Conservation (phyloP, 2,329 filamentous ascomycete genomes). For the Curvularia eragrostidis region DNA sequence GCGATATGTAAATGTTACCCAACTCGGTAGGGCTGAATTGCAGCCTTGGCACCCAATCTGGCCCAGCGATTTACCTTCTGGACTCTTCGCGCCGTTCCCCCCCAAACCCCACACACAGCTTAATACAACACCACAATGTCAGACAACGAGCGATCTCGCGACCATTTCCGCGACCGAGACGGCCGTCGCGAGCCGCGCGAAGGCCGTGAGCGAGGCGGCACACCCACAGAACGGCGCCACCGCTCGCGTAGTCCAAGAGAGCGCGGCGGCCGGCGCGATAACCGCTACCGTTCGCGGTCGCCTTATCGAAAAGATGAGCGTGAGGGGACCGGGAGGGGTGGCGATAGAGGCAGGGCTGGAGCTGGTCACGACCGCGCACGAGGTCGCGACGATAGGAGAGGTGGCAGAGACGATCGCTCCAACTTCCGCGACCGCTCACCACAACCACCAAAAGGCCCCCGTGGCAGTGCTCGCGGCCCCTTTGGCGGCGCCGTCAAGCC, state of each 20-base stretch:
- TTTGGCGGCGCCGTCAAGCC: conserved; percentile 18
- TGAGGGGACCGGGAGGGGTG: conserved; percentile 24
- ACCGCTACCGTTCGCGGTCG: conserved; percentile 40
- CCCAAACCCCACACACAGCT: conserved; percentile 6
- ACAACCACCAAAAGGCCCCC: conserved; percentile 38
- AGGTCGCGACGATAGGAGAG: conserved; percentile 23
- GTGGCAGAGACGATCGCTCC: conserved; percentile 20
- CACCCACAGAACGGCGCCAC: conserved; percentile 38
- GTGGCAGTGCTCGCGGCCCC: conserved; percentile 15
- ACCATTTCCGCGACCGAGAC: conserved; percentile 31
- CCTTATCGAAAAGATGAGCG: conserved; percentile 33
- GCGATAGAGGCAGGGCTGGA: conserved; percentile 18
- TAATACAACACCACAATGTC: conserved; percentile 25
- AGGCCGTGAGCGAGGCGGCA: conserved; percentile 30
- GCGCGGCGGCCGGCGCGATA: conserved; percentile 33
- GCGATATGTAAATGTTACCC: not conserved
- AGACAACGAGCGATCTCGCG: conserved; percentile 36
- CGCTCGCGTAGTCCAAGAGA: conserved; percentile 46
- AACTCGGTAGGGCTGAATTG: conserved; percentile 1
- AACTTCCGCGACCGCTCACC: conserved; percentile 23
- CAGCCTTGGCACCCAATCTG: conserved; percentile 18
- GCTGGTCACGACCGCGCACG: conserved; percentile 20
- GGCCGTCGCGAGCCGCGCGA: conserved; percentile 29
- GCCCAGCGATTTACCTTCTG: not conserved
- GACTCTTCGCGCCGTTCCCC: conserved; percentile 10